Evolutionary conservation across 2,329 filamentous ascomycete genomes (phyloP).

Genomic region (Colletotrichum cuscutae): DNA sequence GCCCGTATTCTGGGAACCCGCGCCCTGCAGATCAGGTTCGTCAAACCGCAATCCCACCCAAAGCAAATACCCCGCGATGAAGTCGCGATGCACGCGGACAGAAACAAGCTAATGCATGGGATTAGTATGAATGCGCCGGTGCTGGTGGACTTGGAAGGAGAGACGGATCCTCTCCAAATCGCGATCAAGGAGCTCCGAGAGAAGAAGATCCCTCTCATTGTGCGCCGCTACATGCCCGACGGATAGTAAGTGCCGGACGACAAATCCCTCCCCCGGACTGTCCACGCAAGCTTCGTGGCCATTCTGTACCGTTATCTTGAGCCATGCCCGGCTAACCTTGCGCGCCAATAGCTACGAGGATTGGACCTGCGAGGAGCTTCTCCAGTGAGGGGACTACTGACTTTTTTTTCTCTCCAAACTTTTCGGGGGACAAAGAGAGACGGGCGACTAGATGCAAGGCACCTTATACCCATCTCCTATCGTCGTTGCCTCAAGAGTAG

Average conservation of each 20-base stretch:
- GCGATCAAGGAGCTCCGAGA: slow-evolving; percentile 96
- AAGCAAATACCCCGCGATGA: background rate
- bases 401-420: slow-evolving; percentile 1
- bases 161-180: slow-evolving; percentile 97
- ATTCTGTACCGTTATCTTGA: background rate
- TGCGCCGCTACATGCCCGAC: slow-evolving; percentile 94
- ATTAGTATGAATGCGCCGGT: slow-evolving; percentile 95
- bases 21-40: slow-evolving; percentile 93
- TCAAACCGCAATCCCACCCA: background rate
- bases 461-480: slow-evolving; percentile 33
- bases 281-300: slow-evolving; percentile 3
- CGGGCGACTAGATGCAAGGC: slow-evolving; percentile 33
- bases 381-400: slow-evolving; percentile 58
- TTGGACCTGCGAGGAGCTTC: slow-evolving; percentile 97
- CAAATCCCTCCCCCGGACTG: background rate
- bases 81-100: background rate
- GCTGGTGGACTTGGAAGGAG: slow-evolving; percentile 94
- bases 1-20: slow-evolving; percentile 93
- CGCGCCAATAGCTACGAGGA: slow-evolving; percentile 82
- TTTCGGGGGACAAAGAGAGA: slow-evolving; percentile 12
- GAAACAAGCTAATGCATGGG: slow-evolving; percentile 31
- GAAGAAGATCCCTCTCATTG: slow-evolving; percentile 98
- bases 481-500: slow-evolving; percentile 26
- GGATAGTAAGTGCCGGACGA: slow-evolving; percentile 77
- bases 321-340: slow-evolving; percentile 36